A percentile compares a stretch with the other conserved stretches of the same genome.
These are phyloP conservation scores for Protomyces pachydermus DNA, from an alignment of 1,139 yeast species.

Conservation along the genomic window DNA sequence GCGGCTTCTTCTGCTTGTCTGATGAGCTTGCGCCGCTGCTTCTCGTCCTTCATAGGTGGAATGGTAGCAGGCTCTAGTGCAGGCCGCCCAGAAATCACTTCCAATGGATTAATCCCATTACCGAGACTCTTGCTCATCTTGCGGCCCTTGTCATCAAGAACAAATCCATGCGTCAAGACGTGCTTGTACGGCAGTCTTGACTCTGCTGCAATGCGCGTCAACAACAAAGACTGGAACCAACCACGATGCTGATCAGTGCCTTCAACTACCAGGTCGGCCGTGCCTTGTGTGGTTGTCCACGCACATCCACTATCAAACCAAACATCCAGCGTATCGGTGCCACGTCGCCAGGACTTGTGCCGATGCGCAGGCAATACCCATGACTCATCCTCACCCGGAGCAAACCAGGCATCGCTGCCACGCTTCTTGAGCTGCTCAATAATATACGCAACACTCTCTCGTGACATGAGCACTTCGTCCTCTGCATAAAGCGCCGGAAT, in stretches of 20 bases:
- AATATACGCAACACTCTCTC: constrained; percentile 51
- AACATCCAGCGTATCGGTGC: constrained; percentile 93
- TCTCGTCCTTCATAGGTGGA: constrained; percentile 43
- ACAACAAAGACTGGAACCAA: constrained; percentile 92
- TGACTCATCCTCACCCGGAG: constrained; percentile 44
- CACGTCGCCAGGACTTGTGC: constrained; percentile 48
- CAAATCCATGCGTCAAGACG: constrained; percentile 89
- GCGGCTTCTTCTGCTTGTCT: constrained; percentile 12
- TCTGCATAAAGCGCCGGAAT: constrained; percentile 75
- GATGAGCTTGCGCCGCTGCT: constrained; percentile 48
- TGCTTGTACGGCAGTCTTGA: constrained; percentile 60
- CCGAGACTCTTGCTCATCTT: constrained; percentile 96
- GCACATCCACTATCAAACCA: constrained; percentile 98
- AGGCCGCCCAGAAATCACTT: constrained; percentile 55
- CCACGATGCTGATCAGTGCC: constrained; percentile 98
- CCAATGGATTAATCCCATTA: constrained; percentile 65
- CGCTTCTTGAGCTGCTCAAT: constrained; percentile 49
- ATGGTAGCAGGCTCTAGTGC: neutral
- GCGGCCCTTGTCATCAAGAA: constrained; percentile 73
- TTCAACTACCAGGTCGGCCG: constrained; percentile 78
- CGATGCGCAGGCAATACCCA: constrained; percentile 53
- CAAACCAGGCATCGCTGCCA: constrained; percentile 80
- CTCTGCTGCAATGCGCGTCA: constrained; percentile 60
- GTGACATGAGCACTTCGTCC: constrained; percentile 53
- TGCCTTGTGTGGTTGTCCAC: constrained; percentile 61